Percentiles rank a stretch among this genome's conserved stretches.
Conservation (phyloP, 164 flowering plant species). For the Berberis vulgaris region DNA sequence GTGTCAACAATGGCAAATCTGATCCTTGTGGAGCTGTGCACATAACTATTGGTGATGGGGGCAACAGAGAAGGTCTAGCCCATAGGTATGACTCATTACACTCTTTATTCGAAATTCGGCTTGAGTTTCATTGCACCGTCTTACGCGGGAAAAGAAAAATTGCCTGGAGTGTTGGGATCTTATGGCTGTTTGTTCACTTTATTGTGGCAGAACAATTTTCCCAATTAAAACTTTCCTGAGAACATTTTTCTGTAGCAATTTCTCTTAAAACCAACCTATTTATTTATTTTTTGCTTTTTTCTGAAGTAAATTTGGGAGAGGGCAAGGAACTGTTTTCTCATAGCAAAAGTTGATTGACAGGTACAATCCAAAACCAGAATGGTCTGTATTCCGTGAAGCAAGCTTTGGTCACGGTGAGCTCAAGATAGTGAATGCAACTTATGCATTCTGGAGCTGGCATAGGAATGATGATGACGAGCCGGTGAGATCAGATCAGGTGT, state of each 20-base stretch:
- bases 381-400: slow-evolving; percentile 95
- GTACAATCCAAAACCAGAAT: slow-evolving; percentile 68
- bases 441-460: slow-evolving; percentile 95
- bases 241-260: too few species aligned
- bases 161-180: neutral
- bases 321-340: neutral
- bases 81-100: slow-evolving; percentile 33
- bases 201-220: too few species aligned
- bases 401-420: slow-evolving; percentile 98
- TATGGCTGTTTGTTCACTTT: too few species aligned
- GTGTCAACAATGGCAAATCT: slow-evolving; percentile 51
- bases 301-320: too few species aligned
- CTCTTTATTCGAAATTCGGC: neutral
- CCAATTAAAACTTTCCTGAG: too few species aligned
- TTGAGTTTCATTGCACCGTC: neutral
- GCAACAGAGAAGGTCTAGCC: slow-evolving; percentile 95
- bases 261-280: too few species aligned
- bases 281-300: too few species aligned
- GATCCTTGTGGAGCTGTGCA: slow-evolving; percentile 89
- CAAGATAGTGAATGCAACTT: slow-evolving; percentile 57
- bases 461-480: slow-evolving; percentile 90
- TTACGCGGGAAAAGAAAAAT: neutral
- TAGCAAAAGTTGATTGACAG: slow-evolving; percentile 26
- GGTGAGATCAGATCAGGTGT: slow-evolving; percentile 63
- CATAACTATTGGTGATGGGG: slow-evolving; percentile 98